Conservation (phyloP, 805 yeast species). For the Teunomyces funiuensis region DNA sequence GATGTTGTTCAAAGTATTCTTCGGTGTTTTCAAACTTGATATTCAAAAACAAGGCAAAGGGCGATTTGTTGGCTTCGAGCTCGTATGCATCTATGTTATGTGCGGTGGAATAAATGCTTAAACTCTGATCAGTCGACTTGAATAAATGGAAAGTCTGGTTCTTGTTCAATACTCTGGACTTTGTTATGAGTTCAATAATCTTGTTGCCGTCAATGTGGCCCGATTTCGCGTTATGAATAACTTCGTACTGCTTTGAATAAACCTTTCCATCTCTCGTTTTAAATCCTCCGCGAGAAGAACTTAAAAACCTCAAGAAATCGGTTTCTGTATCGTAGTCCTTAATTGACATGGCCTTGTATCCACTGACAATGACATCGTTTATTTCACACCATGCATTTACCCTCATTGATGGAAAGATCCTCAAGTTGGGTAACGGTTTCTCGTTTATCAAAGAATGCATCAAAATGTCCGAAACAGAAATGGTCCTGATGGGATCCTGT, state of each 20-base stretch:
- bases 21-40: slow-evolving; percentile 37
- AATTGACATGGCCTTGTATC: slow-evolving; percentile 34
- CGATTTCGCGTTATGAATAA: slow-evolving; percentile 11
- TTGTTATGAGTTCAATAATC: slow-evolving; percentile 58
- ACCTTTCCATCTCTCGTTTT: slow-evolving; percentile 18
- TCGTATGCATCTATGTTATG: slow-evolving; percentile 57
- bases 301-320: slow-evolving; percentile 27
- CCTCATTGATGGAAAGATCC: slow-evolving; percentile 59
- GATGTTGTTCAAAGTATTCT: slow-evolving; percentile 19
- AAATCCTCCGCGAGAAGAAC: slow-evolving; percentile 27
- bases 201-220: slow-evolving; percentile 24
- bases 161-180: slow-evolving; percentile 73
- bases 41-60: slow-evolving; percentile 67
- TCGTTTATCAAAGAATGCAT: slow-evolving; percentile 91
- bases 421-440: slow-evolving; percentile 58
- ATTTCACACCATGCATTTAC: slow-evolving; percentile 71
- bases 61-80: slow-evolving; percentile 58
- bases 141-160: slow-evolving; percentile 86
- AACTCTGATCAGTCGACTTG: slow-evolving; percentile 38
- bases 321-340: slow-evolving; percentile 10
- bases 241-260: slow-evolving; percentile 27
- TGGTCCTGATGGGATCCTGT: slow-evolving; percentile 32
- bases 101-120: slow-evolving; percentile 61
- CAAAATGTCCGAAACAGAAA: slow-evolving; percentile 72
- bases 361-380: slow-evolving; percentile 51